phyloP scores from a whole-genome alignment of 2,329 filamentous ascomycete species.

The Thyridium curvatum region DNA sequence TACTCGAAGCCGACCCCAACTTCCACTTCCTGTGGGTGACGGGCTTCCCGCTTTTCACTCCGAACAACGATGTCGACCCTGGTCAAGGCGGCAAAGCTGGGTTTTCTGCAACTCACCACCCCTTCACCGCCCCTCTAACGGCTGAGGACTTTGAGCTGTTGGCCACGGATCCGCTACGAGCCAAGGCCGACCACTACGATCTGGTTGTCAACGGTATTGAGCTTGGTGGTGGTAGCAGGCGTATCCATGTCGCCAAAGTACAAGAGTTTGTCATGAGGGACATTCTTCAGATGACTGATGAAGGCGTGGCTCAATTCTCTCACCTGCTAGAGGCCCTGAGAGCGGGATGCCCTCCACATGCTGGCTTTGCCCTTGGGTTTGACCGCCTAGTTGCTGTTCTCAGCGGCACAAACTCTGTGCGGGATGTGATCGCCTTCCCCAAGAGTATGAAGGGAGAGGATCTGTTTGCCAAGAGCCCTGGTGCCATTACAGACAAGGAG shows the following conservation, averaged over 20 bases:
- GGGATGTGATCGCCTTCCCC: slow-evolving; percentile 95
- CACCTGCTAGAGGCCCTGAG: slow-evolving; percentile 79
- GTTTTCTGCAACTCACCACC: slow-evolving; percentile 85
- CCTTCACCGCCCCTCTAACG: slow-evolving; percentile 83
- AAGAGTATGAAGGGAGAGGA: slow-evolving; percentile 91
- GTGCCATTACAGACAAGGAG: slow-evolving; percentile 54
- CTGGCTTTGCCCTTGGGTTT: slow-evolving; percentile 88
- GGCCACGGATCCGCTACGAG: slow-evolving; percentile 62
- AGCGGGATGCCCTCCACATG: slow-evolving; percentile 88
- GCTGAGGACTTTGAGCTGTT: slow-evolving; percentile 68
- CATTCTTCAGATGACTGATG: slow-evolving; percentile 69
- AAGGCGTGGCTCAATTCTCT: slow-evolving; percentile 71
- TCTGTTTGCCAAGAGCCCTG: slow-evolving; percentile 72
- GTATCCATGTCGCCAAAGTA: slow-evolving; percentile 79
- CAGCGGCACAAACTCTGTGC: slow-evolving; percentile 67
- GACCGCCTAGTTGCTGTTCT: slow-evolving; percentile 80
- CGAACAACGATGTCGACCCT: slow-evolving; percentile 56
- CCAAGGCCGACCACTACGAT: slow-evolving; percentile 85
- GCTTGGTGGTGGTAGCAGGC: slow-evolving; percentile 84
- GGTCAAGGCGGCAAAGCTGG: slow-evolving; percentile 79
- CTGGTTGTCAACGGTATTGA: slow-evolving; percentile 94
- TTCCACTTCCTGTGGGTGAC: slow-evolving; percentile 80
- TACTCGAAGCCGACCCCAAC: slow-evolving; percentile 40
- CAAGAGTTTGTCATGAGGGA: slow-evolving; percentile 83
- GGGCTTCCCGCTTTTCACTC: slow-evolving; percentile 90